Evolutionary conservation across 805 yeast genomes (phyloP).

Genomic region (Ogataea minuta): DNA sequence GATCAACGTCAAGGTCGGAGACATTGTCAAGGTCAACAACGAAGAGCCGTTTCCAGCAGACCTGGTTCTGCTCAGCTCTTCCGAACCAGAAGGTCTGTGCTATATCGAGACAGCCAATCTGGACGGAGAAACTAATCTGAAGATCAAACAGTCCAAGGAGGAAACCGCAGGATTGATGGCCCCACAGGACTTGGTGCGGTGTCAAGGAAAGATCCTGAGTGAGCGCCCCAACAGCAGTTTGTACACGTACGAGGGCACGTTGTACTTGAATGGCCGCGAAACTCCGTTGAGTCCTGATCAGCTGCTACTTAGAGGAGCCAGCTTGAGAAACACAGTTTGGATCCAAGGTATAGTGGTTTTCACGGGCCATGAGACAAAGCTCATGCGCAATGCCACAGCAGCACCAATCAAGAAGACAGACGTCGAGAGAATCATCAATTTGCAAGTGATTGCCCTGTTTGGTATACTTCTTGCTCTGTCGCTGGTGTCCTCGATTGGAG

Average conservation of each 20-base stretch:
- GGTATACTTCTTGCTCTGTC: slow-evolving; percentile 73
- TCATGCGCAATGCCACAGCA: slow-evolving; percentile 98
- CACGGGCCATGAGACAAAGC: slow-evolving; percentile 97
- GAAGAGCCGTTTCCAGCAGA: slow-evolving; percentile 97
- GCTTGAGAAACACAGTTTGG: slow-evolving; percentile 92
- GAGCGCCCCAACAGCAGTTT: slow-evolving; percentile 94
- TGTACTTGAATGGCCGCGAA: slow-evolving; percentile 53
- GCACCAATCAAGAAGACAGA: slow-evolving; percentile 97
- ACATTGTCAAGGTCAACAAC: slow-evolving; percentile 75
- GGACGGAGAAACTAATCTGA: slow-evolving; percentile 96
- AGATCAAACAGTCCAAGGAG: slow-evolving; percentile 82
- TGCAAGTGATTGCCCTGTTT: slow-evolving; percentile 87
- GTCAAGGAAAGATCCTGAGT: slow-evolving; percentile 64
- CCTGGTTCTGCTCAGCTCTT: slow-evolving; percentile 75
- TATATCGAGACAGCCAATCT: slow-evolving; percentile 96
- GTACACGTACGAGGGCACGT: slow-evolving; percentile 92
- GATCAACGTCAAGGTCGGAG: slow-evolving; percentile 90
- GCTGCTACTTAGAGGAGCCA: slow-evolving; percentile 90
- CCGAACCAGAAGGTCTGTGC: slow-evolving; percentile 98
- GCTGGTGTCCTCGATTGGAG: slow-evolving; percentile 82
- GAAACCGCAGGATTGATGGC: slow-evolving; percentile 76
- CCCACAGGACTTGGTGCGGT: slow-evolving; percentile 52
- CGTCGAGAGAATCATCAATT: slow-evolving; percentile 90
- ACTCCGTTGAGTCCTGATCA: slow-evolving; percentile 88
- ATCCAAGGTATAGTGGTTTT: slow-evolving; percentile 89